A percentile compares a stretch with the other conserved stretches of the same genome.
Evolutionary conservation across 257 asterid genomes (phyloP).

Genomic region (Anisodus acutangulus): DNA sequence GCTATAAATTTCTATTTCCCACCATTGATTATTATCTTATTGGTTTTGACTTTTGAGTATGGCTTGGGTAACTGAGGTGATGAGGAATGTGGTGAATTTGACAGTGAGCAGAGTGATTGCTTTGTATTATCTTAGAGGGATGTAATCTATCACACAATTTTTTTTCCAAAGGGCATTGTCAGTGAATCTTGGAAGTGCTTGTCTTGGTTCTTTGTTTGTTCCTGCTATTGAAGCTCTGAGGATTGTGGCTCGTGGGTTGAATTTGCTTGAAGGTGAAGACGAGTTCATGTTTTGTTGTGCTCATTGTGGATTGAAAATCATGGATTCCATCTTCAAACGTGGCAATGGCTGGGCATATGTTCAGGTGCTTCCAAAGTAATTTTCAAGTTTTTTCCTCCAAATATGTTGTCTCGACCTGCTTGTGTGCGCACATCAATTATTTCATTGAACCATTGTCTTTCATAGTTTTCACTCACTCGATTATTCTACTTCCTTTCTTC

Average conservation of each 20-base stretch:
- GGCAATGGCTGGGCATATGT: slow-evolving; percentile 99
- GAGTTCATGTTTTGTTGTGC: slow-evolving; percentile 99
- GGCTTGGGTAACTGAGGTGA: slow-evolving; percentile 91
- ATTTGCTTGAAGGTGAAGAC: slow-evolving; percentile 92
- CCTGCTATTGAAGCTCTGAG: slow-evolving; percentile 84
- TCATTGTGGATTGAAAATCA: slow-evolving; percentile 82
- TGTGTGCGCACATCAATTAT: neutral
- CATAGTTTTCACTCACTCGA: neutral
- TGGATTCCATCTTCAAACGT: slow-evolving; percentile 79
- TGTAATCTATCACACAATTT: slow-evolving; percentile 80
- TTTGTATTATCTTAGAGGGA: slow-evolving; percentile 87
- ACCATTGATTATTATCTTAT: slow-evolving; percentile 59
- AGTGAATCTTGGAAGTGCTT: slow-evolving; percentile 83
- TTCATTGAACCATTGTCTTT: neutral
- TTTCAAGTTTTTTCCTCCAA: no score
- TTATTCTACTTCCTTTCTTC: neutral
- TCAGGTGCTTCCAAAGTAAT: slow-evolving; percentile 50
- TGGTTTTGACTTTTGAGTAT: slow-evolving; percentile 73
- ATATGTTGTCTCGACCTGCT: neutral
- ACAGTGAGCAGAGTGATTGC: slow-evolving; percentile 84
- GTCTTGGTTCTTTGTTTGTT: slow-evolving; percentile 87
- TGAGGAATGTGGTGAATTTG: slow-evolving; percentile 93
- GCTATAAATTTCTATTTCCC: slow-evolving; percentile 69
- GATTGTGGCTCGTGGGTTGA: slow-evolving; percentile 84
- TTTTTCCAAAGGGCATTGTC: slow-evolving; percentile 88